phyloP scores from a whole-genome alignment of 2,329 filamentous ascomycete species.

The Microcera coccophila region DNA sequence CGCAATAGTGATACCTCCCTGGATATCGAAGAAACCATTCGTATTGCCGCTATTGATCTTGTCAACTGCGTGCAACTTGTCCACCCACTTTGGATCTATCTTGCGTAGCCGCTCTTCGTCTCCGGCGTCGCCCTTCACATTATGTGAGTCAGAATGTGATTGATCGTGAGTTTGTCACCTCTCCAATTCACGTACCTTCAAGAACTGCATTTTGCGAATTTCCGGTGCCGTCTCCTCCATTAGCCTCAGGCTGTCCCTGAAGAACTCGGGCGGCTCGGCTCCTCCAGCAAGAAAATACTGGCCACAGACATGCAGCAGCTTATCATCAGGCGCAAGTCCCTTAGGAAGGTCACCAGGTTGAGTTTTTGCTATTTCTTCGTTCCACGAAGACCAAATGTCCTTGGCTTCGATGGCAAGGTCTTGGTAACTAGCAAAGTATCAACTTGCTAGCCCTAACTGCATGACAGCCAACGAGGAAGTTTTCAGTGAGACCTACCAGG shows the following conservation, averaged over 20 bases:
- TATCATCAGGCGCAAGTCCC: slow-evolving; percentile 1
- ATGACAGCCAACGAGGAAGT: neutral
- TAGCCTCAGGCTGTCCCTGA: neutral
- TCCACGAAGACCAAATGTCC: slow-evolving; percentile 31
- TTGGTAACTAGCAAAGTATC: slow-evolving; percentile 10
- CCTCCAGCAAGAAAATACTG: slow-evolving; percentile 1
- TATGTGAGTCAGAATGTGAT: too few relatives aligned
- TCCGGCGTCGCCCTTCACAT: neutral
- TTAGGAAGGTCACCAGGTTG: neutral
- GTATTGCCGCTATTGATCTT: slow-evolving; percentile 5
- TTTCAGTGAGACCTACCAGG: neutral
- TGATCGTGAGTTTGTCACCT: too few relatives aligned
- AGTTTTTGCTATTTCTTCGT: slow-evolving; percentile 1
- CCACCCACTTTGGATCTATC: slow-evolving; percentile 3
- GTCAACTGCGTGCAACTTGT: slow-evolving; percentile 3
- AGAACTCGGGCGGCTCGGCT: neutral
- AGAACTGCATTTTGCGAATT: slow-evolving; percentile 3
- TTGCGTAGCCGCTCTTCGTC: slow-evolving; percentile 1
- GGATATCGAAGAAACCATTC: slow-evolving; percentile 10
- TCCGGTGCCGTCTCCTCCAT: slow-evolving; percentile 4
- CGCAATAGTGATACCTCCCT: slow-evolving; percentile 25
- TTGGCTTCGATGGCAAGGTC: slow-evolving; percentile 29
- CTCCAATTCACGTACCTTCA: slow-evolving; percentile 5
- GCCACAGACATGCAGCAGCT: slow-evolving; percentile 2
- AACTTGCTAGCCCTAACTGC: neutral